phyloP scores from a whole-genome alignment of 78 protist genomes.

The Mastigamoeba balamuthi region DNA sequence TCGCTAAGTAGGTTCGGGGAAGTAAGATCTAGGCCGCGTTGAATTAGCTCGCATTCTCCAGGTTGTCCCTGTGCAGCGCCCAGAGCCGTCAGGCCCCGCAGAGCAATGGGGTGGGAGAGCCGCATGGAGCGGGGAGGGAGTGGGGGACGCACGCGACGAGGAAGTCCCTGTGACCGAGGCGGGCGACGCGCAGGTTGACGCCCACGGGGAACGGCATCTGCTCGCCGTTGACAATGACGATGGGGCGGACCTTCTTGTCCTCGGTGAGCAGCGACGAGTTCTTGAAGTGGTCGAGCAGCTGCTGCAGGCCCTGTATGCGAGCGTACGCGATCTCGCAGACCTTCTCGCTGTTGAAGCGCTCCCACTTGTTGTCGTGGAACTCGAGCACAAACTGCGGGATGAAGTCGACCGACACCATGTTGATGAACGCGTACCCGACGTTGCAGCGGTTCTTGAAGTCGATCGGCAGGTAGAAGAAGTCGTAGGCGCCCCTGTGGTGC shows the following conservation, averaged over 20 bases:
- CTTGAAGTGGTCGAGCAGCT: slow-evolving; percentile 18
- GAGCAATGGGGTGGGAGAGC: too few species aligned
- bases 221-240: slow-evolving; percentile 11
- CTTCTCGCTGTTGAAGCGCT: slow-evolving; percentile 55
- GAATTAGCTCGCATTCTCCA: too few species aligned
- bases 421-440: slow-evolving; percentile 79
- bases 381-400: slow-evolving; percentile 25
- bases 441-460: slow-evolving; percentile 70
- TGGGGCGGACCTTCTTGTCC: slow-evolving; percentile 6
- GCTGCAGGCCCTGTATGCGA: slow-evolving; percentile 22
- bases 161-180: too few species aligned
- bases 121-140: too few species aligned
- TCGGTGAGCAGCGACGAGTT: not conserved
- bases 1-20: too few species aligned
- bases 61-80: too few species aligned
- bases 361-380: slow-evolving; percentile 55
- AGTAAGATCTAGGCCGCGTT: too few species aligned
- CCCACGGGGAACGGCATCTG: too few species aligned
- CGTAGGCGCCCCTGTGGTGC: slow-evolving; percentile 48
- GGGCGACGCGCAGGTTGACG: too few species aligned
- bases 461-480: slow-evolving; percentile 73
- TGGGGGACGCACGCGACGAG: too few species aligned
- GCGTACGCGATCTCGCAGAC: slow-evolving; percentile 71
- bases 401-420: slow-evolving; percentile 16
- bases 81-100: too few species aligned